These are phyloP conservation scores for Centella asiatica DNA, from an alignment of 129 eudicot genomes.

Conservation along the genomic window DNA sequence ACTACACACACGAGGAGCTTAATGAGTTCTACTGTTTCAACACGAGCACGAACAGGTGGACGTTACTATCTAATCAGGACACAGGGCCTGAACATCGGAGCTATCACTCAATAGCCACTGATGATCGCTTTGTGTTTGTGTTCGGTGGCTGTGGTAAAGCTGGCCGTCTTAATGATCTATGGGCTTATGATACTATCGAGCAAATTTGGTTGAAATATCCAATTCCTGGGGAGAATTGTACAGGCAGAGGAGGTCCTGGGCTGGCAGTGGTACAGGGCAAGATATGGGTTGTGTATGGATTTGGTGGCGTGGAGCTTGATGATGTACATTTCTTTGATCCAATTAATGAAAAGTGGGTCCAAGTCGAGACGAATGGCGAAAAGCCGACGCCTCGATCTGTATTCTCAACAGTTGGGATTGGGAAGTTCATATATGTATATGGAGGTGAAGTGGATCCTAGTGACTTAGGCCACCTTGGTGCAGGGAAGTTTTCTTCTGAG, in stretches of 20 bases:
- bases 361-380: conserved; percentile 76
- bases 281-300: conserved; percentile 93
- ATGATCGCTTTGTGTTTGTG: conserved; percentile 49
- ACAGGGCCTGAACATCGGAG: conserved; percentile 75
- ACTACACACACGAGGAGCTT: conserved; percentile 76
- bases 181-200: conserved; percentile 65
- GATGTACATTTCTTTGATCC: conserved; percentile 78
- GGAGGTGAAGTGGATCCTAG: conserved; percentile 99
- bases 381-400: conserved; percentile 82
- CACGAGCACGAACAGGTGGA: conserved; percentile 63
- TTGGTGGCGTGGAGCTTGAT: conserved; percentile 78
- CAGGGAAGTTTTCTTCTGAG: conserved; percentile 74
- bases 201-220: conserved; percentile 54
- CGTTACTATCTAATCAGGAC: conserved; percentile 51
- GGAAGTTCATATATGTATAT: conserved; percentile 47
- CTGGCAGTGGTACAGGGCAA: conserved; percentile 53
- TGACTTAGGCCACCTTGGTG: conserved; percentile 89
- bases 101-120: conserved; percentile 87
- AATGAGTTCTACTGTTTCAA: conserved; percentile 73
- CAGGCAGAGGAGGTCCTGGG: conserved; percentile 96
- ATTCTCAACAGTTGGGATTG: conserved; percentile 59
- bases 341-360: conserved; percentile 45
- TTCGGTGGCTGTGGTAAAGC: conserved; percentile 84
- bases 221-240: conserved; percentile 58
- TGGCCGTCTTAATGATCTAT: conserved; percentile 80